phyloP scores from a whole-genome alignment of 495 filamentous ascomycete species.

The Aeminium ludgeri region DNA sequence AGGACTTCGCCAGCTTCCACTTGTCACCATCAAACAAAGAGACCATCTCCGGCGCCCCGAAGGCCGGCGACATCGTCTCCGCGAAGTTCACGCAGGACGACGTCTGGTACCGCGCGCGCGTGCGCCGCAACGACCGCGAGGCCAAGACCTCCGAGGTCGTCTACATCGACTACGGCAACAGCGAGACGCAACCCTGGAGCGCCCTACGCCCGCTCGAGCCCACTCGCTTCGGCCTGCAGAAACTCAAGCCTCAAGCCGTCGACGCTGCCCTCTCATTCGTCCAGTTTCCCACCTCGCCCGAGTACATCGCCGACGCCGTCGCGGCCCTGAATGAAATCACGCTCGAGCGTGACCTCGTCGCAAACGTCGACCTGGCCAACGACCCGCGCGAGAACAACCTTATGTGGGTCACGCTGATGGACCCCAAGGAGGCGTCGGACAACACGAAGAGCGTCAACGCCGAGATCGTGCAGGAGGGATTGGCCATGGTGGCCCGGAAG shows the following conservation, averaged over 20 bases:
- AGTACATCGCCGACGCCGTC: slow-evolving; percentile 69
- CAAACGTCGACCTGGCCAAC: slow-evolving; percentile 61
- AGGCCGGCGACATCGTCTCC: slow-evolving; percentile 77
- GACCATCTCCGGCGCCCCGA: slow-evolving; percentile 58
- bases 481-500: slow-evolving; percentile 80
- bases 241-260: slow-evolving; percentile 68
- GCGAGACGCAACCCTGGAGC: slow-evolving; percentile 69
- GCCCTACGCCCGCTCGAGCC: slow-evolving; percentile 60
- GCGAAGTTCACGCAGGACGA: slow-evolving; percentile 75
- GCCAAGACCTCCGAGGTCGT: slow-evolving; percentile 74
- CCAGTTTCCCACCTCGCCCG: slow-evolving; percentile 58
- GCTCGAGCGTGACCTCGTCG: slow-evolving; percentile 54
- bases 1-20: slow-evolving; percentile 74
- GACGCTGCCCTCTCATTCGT: slow-evolving; percentile 80
- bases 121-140: slow-evolving; percentile 82
- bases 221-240: slow-evolving; percentile 58
- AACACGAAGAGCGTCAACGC: slow-evolving; percentile 68
- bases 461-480: slow-evolving; percentile 63
- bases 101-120: slow-evolving; percentile 84
- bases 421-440: slow-evolving; percentile 41
- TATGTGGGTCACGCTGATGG: slow-evolving; percentile 71
- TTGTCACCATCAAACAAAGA: slow-evolving; percentile 52
- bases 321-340: slow-evolving; percentile 51
- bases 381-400: slow-evolving; percentile 51
- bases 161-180: slow-evolving; percentile 95